phyloP scores from a whole-genome alignment of 257 asterid genomes.

The Thymus quinquecostatus region DNA sequence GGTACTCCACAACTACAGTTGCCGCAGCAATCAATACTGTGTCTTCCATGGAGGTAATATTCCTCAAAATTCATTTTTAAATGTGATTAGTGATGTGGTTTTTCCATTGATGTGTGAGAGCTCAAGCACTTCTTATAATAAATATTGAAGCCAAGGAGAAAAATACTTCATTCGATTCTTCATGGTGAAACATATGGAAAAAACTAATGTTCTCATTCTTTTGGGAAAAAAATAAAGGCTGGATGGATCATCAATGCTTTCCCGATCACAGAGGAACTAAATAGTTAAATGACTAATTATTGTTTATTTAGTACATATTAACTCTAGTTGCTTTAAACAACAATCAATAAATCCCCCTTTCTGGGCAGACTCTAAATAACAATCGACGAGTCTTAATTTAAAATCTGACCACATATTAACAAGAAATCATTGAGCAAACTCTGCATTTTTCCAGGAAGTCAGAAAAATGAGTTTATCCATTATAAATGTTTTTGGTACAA shows the following conservation, averaged over 20 bases:
- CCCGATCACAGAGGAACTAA: too few species aligned
- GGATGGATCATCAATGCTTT: not conserved
- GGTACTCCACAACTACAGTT: slow-evolving; percentile 67
- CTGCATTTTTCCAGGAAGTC: not conserved
- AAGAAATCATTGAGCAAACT: not conserved
- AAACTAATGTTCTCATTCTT: not conserved
- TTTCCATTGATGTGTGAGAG: slow-evolving; percentile 20
- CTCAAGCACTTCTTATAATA: slow-evolving; percentile 15
- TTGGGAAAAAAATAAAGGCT: not conserved
- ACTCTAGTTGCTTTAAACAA: not conserved
- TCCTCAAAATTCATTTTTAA: slow-evolving; percentile 26
- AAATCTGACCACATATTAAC: not conserved
- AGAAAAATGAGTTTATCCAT: not conserved
- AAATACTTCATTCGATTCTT: not conserved
- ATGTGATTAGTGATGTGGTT: slow-evolving; percentile 21
- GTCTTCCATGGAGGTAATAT: slow-evolving; percentile 77
- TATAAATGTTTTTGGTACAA: not conserved
- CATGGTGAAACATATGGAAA: not conserved
- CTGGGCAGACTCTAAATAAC: not conserved
- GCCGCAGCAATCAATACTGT: slow-evolving; percentile 72
- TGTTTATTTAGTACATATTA: too few species aligned
- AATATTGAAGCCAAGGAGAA: not conserved
- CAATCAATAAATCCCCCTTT: not conserved
- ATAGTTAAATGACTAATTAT: too few species aligned
- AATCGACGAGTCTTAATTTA: not conserved